Evolutionary conservation across 169 alveolate genomes (phyloP), one percentile per base, ranked within the genome.

Genomic region (Plasmodium fragile): DNA sequence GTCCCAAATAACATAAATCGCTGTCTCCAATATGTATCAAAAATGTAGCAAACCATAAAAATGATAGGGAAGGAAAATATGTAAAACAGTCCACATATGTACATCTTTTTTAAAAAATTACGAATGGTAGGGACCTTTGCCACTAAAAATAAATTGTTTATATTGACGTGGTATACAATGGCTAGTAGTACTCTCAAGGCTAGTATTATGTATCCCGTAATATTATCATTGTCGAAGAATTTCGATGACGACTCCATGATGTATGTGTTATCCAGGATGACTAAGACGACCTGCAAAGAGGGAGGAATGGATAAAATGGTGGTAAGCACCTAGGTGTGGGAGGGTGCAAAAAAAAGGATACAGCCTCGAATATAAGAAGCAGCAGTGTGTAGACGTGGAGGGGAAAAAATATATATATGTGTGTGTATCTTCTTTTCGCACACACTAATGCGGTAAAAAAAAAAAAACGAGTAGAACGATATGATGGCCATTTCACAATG

Each of bases 1-100:
- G 93, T 85, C 70, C 93, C 93, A 75, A 85, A 85, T 36, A 85
- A 22, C 93, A 85, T 85, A 72, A 85, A 85, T 32, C 93, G 53
- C 41, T 85, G 93, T 25, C 93, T 85, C 93, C 93, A 85, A 25
- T 85, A 85, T 45, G 93, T 85, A 75, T 85, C 93, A 73, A 85
- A 85, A 53, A 85, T 85, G 70, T 85, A 85, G 80, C 93, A 85
- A 52, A 85, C 79, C 85, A 85, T 85, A 85, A 85, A 85, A 85
- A 85, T 85, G 36, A 85, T 85, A 10, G 93, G 93, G 79, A 85
- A 85, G n/a, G 93, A 85, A 34, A 85, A 36, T 34, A 85, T 85
- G 84, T 85, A 85, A 85, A 85, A 85, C 65, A 85, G 30, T 7
- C 93, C 93, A 39, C 36, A 85, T 52, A 85, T 77, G 49, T 85